Conservation (phyloP, 2,329 filamentous ascomycete species). For the Colletotrichum shisoi region DNA sequence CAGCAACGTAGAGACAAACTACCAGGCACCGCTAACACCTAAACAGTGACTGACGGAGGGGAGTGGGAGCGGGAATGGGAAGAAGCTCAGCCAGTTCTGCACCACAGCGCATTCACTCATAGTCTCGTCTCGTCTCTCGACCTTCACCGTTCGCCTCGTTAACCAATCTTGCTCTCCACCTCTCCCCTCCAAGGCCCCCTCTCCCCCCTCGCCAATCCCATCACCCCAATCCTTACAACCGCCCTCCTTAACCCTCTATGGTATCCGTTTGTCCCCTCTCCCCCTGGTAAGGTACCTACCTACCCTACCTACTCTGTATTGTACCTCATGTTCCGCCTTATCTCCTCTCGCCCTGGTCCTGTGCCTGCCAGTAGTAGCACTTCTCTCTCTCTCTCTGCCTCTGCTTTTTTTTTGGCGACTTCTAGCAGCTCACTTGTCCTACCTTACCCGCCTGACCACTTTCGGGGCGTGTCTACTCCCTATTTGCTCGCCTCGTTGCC, state of each 20-base stretch:
- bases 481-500: slow-evolving; percentile 34
- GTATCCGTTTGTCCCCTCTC: slow-evolving; percentile 33
- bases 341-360: slow-evolving; percentile 32
- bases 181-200: slow-evolving; percentile 20
- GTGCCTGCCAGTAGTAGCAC: slow-evolving; percentile 22
- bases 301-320: background rate
- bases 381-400: slow-evolving; percentile 24
- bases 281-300: slow-evolving; percentile 17
- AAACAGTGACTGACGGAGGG: background rate
- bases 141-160: slow-evolving; percentile 25
- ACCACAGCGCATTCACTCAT: background rate
- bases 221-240: slow-evolving; percentile 38
- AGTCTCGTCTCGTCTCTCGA: slow-evolving; percentile 1
- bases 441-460: slow-evolving; percentile 37
- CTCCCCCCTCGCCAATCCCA: slow-evolving; percentile 28
- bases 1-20: slow-evolving; percentile 10
- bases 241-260: slow-evolving; percentile 36
- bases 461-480: slow-evolving; percentile 37
- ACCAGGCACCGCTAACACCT: background rate
- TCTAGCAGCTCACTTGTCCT: slow-evolving; percentile 33
- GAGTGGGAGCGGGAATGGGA: background rate
- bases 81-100: slow-evolving; percentile 7
- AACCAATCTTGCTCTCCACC: slow-evolving; percentile 33
- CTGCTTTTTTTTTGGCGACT: slow-evolving; percentile 25
- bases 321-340: slow-evolving; percentile 37